phyloP scores from a whole-genome alignment of 805 yeast species.

The Kluyveromyces aestuarii region DNA sequence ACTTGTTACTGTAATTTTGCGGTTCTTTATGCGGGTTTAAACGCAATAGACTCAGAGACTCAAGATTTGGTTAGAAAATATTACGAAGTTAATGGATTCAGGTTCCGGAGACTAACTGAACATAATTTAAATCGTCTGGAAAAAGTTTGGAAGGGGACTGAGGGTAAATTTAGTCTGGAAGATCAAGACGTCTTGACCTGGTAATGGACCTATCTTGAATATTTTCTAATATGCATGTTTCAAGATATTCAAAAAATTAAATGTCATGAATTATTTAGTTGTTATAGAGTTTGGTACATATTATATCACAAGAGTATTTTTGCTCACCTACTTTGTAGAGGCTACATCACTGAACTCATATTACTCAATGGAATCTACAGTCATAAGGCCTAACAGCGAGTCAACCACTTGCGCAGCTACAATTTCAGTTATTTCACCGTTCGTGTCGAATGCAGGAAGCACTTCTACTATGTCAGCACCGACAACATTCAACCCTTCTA shows the following conservation, averaged over 20 bases:
- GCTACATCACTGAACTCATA: neutral
- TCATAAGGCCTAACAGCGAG: constrained; percentile 38
- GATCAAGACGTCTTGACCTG: constrained; percentile 29
- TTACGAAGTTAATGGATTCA: constrained; percentile 23
- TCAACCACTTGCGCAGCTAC: constrained; percentile 55
- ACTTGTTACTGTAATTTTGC: constrained; percentile 31
- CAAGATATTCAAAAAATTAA: no score
- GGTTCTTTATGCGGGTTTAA: constrained; percentile 27
- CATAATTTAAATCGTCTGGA: constrained; percentile 27
- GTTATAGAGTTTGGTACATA: no score
- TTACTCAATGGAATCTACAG: constrained; percentile 15
- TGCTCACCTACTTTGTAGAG: no score
- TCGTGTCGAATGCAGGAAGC: constrained; percentile 51
- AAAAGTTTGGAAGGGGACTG: constrained; percentile 27
- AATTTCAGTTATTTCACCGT: constrained; percentile 47
- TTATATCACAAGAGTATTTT: no score
- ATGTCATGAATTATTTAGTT: no score
- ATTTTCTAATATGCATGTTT: neutral
- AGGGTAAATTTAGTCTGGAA: constrained; percentile 21
- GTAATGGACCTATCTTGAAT: constrained; percentile 8
- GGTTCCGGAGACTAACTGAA: constrained; percentile 26
- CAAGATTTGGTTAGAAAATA: constrained; percentile 24
- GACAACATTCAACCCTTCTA: constrained; percentile 47
- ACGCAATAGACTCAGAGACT: constrained; percentile 28
- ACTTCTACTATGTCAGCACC: constrained; percentile 70